phyloP scores from a whole-genome alignment of 768 basidiomycete species.

The Sistotremastrum niveocremeum region DNA sequence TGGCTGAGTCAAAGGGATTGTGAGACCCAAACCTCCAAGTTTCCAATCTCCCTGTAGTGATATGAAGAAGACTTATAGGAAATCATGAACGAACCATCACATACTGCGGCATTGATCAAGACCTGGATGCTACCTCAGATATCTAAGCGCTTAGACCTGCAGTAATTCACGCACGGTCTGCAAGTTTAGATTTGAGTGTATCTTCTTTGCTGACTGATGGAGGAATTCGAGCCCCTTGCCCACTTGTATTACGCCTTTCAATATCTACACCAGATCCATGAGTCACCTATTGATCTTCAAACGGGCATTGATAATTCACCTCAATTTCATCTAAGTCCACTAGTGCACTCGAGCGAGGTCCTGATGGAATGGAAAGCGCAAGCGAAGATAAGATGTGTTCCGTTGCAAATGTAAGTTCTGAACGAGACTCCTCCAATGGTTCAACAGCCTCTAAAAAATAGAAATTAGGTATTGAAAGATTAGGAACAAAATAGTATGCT shows the following conservation, averaged over 20 bases:
- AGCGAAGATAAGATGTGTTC: slow-evolving; percentile 81
- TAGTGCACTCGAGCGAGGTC: slow-evolving; percentile 36
- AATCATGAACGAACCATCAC: background rate
- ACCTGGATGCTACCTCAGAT: too few relatives aligned
- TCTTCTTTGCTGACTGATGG: slow-evolving; percentile 80
- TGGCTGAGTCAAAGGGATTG: slow-evolving; percentile 56
- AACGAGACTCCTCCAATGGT: slow-evolving; percentile 86
- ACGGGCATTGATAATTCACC: slow-evolving; percentile 29
- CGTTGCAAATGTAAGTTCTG: slow-evolving; percentile 83
- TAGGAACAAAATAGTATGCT: slow-evolving; percentile 2
- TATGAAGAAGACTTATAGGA: background rate
- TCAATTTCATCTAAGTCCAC: slow-evolving; percentile 95
- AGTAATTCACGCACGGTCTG: background rate
- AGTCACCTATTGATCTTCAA: background rate
- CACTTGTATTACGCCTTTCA: slow-evolving; percentile 90
- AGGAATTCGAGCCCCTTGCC: slow-evolving; percentile 84
- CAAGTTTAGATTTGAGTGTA: slow-evolving; percentile 57
- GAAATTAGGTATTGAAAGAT: slow-evolving; percentile 6
- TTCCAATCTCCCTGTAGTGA: slow-evolving; percentile 88
- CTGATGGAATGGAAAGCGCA: slow-evolving; percentile 58
- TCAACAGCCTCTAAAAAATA: slow-evolving; percentile 78
- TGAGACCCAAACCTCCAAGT: slow-evolving; percentile 78
- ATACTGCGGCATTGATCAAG: too few relatives aligned
- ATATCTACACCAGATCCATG: slow-evolving; percentile 41
- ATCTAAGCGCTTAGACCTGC: too few relatives aligned